A percentile compares a stretch with the other conserved stretches of the same genome.
Evolutionary conservation across 2,329 filamentous ascomycete species (phyloP).

Genomic region (Blumeriella jaapii): DNA sequence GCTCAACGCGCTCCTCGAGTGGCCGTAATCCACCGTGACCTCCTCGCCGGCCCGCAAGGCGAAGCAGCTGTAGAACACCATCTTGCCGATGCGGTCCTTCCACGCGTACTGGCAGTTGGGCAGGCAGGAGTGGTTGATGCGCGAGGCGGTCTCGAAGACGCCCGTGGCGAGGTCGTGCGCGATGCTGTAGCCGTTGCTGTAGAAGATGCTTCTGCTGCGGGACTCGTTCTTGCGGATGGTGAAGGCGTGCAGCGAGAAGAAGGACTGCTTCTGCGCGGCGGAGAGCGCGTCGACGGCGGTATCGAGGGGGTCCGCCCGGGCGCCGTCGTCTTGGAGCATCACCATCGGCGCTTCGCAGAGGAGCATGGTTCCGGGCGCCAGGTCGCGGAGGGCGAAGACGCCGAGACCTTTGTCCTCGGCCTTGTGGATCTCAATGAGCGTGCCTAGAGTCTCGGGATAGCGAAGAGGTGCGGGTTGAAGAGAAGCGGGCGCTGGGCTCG

Average conservation of each 20-base stretch:
- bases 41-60: slow-evolving; percentile 19
- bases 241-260: slow-evolving; percentile 12
- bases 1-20: slow-evolving; percentile 12
- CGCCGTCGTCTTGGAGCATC: slow-evolving; percentile 12
- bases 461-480: slow-evolving; percentile 7
- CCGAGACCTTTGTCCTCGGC: slow-evolving; percentile 16
- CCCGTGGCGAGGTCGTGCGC: slow-evolving; percentile 12
- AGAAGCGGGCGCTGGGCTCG: neutral
- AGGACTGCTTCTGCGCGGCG: slow-evolving; percentile 6
- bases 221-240: slow-evolving; percentile 11
- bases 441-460: slow-evolving; percentile 17
- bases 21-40: slow-evolving; percentile 23
- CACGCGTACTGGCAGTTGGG: slow-evolving; percentile 18
- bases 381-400: slow-evolving; percentile 17
- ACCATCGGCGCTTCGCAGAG: slow-evolving; percentile 18
- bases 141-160: slow-evolving; percentile 16
- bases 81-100: slow-evolving; percentile 13
- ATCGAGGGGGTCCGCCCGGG: slow-evolving; percentile 13
- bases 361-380: slow-evolving; percentile 13
- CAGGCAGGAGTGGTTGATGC: slow-evolving; percentile 19
- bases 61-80: slow-evolving; percentile 18
- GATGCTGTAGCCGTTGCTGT: slow-evolving; percentile 19
- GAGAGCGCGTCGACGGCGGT: slow-evolving; percentile 11
- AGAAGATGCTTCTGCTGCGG: slow-evolving; percentile 14
- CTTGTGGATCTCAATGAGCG: slow-evolving; percentile 13